Evolutionary conservation across 2,329 filamentous ascomycete species (phyloP).

Genomic region (Talaromyces sp.): DNA sequence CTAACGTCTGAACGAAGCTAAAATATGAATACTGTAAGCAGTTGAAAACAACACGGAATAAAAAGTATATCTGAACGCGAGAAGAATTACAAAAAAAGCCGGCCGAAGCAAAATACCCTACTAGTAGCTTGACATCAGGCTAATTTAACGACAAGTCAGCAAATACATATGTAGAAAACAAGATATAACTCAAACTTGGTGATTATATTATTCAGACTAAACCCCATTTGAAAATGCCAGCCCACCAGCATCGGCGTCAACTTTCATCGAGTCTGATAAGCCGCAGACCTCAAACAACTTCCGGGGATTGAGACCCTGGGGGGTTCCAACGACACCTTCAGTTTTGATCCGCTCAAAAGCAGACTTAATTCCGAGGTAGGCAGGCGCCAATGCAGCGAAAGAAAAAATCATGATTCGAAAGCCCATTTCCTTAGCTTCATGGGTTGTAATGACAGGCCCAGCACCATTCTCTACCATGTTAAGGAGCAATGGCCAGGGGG

Average conservation of each 20-base stretch:
- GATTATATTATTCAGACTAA: not conserved
- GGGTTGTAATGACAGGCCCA: slow-evolving; percentile 31
- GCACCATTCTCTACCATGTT: slow-evolving; percentile 43
- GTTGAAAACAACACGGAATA: no score
- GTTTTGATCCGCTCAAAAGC: slow-evolving; percentile 32
- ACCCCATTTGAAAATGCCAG: slow-evolving; percentile 18
- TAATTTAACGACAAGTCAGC: not conserved
- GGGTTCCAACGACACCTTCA: slow-evolving; percentile 15
- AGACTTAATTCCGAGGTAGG: slow-evolving; percentile 29
- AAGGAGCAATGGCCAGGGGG: slow-evolving; percentile 34
- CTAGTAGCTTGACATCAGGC: not conserved
- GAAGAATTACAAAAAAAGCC: not conserved
- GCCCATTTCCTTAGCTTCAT: slow-evolving; percentile 34
- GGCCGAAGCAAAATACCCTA: not conserved
- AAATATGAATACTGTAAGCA: not conserved
- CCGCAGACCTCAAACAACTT: slow-evolving; percentile 40
- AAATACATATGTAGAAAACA: not conserved
- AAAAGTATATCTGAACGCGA: no score
- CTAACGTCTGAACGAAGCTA: not conserved
- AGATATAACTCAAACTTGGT: not conserved
- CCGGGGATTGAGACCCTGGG: slow-evolving; percentile 30
- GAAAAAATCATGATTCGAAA: slow-evolving; percentile 41
- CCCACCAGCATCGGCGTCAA: slow-evolving; percentile 36
- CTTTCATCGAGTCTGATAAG: slow-evolving; percentile 33
- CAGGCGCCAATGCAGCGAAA: slow-evolving; percentile 33